These are phyloP conservation scores for Exophiala sp. DNA, from an alignment of 2,329 filamentous ascomycete genomes.

Conservation along the genomic window DNA sequence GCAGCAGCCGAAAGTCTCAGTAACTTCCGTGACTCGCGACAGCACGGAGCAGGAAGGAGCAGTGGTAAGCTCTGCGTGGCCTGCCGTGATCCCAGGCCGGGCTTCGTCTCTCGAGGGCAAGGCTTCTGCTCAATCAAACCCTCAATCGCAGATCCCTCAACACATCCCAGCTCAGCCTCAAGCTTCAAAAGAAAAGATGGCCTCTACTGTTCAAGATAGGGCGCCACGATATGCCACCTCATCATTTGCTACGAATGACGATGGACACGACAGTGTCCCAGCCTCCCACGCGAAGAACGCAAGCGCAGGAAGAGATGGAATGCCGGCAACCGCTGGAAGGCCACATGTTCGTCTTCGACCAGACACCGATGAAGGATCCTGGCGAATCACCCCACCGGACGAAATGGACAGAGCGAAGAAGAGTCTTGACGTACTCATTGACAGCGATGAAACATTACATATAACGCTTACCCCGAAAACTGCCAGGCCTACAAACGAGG, in stretches of 20 bases:
- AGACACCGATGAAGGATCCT: conserved; percentile 16
- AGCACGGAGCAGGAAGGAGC: conserved; percentile 1
- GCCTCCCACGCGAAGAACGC: conserved; percentile 16
- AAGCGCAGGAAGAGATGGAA: conserved; percentile 18
- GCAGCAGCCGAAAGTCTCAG: conserved; percentile 3
- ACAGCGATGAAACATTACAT: conserved; percentile 74
- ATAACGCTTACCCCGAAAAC: conserved; percentile 75
- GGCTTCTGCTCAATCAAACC: conserved; percentile 1
- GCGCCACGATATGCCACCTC: conserved; percentile 14
- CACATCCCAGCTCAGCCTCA: conserved; percentile 6
- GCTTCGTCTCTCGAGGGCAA: conserved; percentile 13
- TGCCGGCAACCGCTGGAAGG: conserved; percentile 19
- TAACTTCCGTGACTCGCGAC: background rate
- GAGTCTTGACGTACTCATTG: conserved; percentile 72
- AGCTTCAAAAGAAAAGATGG: background rate
- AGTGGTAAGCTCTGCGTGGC: conserved; percentile 11
- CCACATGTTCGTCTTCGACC: conserved; percentile 26
- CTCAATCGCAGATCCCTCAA: conserved; percentile 12
- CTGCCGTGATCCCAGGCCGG: conserved; percentile 12
- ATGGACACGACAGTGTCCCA: background rate
- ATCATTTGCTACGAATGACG: background rate
- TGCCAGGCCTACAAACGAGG: conserved; percentile 65
- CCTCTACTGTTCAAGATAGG: conserved; percentile 4
- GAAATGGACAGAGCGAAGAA: conserved; percentile 51
- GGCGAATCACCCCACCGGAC: conserved; percentile 18